Evolutionary conservation across 805 yeast species (phyloP), one percentile per base, ranked within the genome.

Genomic region (Barnettozyma siamensis): DNA sequence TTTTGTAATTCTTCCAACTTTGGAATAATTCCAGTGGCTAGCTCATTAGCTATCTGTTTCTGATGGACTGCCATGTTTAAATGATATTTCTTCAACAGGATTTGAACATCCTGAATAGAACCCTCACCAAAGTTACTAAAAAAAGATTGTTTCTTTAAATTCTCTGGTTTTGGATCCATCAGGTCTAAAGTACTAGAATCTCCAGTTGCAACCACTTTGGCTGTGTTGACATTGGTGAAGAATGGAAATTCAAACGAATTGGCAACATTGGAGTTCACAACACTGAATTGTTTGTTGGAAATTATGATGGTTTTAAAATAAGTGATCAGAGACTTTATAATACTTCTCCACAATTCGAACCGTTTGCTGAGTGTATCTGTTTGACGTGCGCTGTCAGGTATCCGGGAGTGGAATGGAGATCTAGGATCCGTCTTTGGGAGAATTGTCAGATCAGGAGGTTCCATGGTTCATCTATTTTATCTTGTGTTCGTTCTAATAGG

Each of bases 301-400:
- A 83, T 75, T 4, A 87, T 85, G 18, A 78, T 79, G 51, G 88
- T 93, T 48, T 76, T 77, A 50, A 88, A 72, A 60, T 91, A 91
- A 33, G 70, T 74, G 19, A 86, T 73, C 40, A 91, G 65, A 32
- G 91, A 83, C 51, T 80, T 80, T 45, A 88, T 79, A 40, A 89
- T 76, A 39, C 75, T 75, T 43, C 96, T 70, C 96, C 96, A 91
- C 2, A 91, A 80, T 42, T 81, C 76, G 60, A 89, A 89, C 47
- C 98, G 67, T 33, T 76, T 73, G 5, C 95, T 88, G 45, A 91
- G 65, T 5, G 84, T 75, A 44, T 89, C 96, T 1, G 96, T 88
- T 11, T 97, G 98, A 46, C 76, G 76, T 1, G 84, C 78, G 31
- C 64, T 59, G 6, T 74, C 65, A 3, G 88, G 88, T 26, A 82